Conservation (phyloP, 2,329 filamentous ascomycete species). For the Colletotrichum echinochloae region DNA sequence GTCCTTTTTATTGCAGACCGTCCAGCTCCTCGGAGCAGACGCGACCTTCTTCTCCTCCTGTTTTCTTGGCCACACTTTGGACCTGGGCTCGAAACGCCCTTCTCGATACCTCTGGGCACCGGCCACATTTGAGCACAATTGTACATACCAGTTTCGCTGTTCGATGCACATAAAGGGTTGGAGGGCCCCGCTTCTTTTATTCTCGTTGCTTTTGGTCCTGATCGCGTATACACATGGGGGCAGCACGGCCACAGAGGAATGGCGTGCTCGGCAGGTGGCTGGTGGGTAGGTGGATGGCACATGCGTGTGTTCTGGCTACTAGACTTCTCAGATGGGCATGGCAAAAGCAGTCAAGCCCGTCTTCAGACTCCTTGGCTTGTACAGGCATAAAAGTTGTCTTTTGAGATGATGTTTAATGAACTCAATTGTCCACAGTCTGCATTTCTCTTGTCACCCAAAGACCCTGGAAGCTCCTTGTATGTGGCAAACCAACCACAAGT, state of each 20-base stretch:
- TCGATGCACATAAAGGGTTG: slow-evolving; percentile 23
- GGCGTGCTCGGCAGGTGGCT: slow-evolving; percentile 18
- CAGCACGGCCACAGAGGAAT: slow-evolving; percentile 12
- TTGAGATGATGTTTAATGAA: slow-evolving; percentile 39
- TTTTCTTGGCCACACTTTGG: slow-evolving; percentile 20
- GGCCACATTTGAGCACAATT: slow-evolving; percentile 30
- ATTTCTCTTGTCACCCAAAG: background rate
- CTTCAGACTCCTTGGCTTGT: slow-evolving; percentile 5
- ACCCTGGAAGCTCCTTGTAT: background rate
- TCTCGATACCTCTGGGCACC: slow-evolving; percentile 39
- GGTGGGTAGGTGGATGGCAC: slow-evolving; percentile 12
- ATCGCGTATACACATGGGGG: slow-evolving; percentile 16
- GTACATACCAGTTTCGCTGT: slow-evolving; percentile 38
- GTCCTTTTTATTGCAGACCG: slow-evolving; percentile 37
- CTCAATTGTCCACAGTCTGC: background rate
- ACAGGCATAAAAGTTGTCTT: slow-evolving; percentile 31
- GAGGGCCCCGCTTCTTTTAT: slow-evolving; percentile 12
- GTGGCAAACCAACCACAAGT: background rate
- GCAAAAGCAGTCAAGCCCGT: background rate
- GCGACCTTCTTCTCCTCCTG: slow-evolving; percentile 10
- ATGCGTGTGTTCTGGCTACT: slow-evolving; percentile 21
- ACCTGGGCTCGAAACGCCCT: slow-evolving; percentile 20
- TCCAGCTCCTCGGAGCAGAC: slow-evolving; percentile 32
- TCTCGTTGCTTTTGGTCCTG: slow-evolving; percentile 14
- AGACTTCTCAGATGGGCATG: slow-evolving; percentile 22